Percentiles rank a stretch among this genome's conserved stretches.
These are phyloP conservation scores for Gliomastix tumulicola DNA, from an alignment of 2,329 filamentous ascomycete species.

Conservation along the genomic window DNA sequence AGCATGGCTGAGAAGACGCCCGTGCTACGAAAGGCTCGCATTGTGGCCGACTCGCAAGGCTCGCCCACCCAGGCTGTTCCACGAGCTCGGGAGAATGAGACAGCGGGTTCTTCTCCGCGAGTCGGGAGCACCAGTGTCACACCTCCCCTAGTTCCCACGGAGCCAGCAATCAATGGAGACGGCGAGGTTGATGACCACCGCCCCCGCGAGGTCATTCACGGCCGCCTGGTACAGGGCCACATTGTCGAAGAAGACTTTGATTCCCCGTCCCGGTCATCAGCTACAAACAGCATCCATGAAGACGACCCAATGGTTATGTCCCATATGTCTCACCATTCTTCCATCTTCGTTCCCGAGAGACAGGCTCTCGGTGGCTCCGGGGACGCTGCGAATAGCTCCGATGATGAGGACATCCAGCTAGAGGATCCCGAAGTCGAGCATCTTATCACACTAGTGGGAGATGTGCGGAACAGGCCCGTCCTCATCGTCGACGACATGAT, in stretches of 20 bases:
- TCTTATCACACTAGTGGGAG: conserved; percentile 95
- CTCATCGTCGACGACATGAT: conserved; percentile 99
- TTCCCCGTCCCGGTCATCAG: conserved; percentile 65
- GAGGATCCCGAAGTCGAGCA: conserved; percentile 77
- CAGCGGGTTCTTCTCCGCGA: not conserved
- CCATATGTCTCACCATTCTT: conserved; percentile 76
- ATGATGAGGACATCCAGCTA: conserved; percentile 89
- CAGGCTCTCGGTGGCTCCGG: conserved; percentile 73
- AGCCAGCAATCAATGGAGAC: conserved; percentile 23
- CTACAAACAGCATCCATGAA: conserved; percentile 58
- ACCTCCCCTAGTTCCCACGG: conserved; percentile 14
- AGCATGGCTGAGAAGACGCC: conserved; percentile 11
- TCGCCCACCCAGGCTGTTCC: conserved; percentile 26
- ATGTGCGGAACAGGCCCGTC: conserved; percentile 81
- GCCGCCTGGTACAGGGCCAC: conserved; percentile 85
- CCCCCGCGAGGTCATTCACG: conserved; percentile 84
- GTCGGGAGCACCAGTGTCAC: conserved; percentile 4
- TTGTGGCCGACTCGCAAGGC: conserved; percentile 33
- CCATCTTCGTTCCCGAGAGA: conserved; percentile 63
- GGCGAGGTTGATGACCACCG: conserved; percentile 69
- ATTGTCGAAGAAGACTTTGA: conserved; percentile 92
- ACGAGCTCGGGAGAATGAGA: not conserved
- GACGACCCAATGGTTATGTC: conserved; percentile 79
- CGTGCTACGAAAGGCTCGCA: conserved; percentile 13
- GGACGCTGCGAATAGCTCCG: conserved; percentile 75